Evolutionary conservation across 257 asterid species (phyloP).

Genomic region (Misopates orontium): DNA sequence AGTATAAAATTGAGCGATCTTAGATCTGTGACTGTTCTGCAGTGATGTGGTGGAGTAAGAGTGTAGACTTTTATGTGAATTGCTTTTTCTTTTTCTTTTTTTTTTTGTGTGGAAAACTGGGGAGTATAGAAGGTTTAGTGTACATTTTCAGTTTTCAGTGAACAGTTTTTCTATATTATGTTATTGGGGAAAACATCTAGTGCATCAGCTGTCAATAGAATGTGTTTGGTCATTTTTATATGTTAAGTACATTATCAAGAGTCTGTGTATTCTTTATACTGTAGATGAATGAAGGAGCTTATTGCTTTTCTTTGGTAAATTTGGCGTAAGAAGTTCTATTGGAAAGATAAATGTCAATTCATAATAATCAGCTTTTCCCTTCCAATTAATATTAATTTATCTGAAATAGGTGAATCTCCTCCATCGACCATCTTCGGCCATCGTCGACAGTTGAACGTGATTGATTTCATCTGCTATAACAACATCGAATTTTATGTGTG

Average conservation of each 20-base stretch:
- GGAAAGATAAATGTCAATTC: neutral
- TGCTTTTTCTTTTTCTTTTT: too few species aligned
- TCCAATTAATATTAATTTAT: too few species aligned
- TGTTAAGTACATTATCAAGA: neutral
- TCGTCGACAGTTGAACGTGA: too few species aligned
- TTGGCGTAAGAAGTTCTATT: neutral
- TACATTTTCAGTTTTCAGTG: neutral
- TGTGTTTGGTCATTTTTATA: neutral
- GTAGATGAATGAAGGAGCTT: neutral
- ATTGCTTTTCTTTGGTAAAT: neutral
- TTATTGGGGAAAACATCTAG: conserved; percentile 1
- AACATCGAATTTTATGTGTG: too few species aligned
- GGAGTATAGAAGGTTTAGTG: conserved; percentile 20
- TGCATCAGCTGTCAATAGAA: conserved; percentile 6
- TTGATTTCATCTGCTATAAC: too few species aligned
- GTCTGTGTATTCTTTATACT: neutral
- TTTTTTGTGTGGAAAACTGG: too few species aligned
- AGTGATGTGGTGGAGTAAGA: conserved; percentile 8
- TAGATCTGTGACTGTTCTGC: conserved; percentile 13
- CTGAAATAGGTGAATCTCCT: too few species aligned
- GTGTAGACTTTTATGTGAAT: conserved; percentile 6
- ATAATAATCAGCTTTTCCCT: too few species aligned
- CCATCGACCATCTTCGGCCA: too few species aligned
- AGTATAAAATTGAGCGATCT: conserved; percentile 30
- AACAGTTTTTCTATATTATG: neutral